Evolutionary conservation across 2,329 filamentous ascomycete genomes (phyloP), one percentile per base, ranked within the genome.

Genomic region (Epichloe gansuensis): DNA sequence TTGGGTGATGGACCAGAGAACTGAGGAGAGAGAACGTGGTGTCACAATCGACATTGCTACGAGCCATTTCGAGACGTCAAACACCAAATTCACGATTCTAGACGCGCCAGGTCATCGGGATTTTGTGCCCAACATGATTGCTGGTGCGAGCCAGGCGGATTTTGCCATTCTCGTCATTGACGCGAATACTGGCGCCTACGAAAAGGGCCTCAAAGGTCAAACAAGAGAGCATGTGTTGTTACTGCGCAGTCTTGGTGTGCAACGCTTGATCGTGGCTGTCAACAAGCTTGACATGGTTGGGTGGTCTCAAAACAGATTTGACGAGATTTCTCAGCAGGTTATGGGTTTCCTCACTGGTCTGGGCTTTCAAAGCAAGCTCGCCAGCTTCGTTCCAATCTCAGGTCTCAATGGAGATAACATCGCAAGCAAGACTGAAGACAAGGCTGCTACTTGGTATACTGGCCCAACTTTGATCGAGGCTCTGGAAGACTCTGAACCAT

Each of bases 41-140:
- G 89, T 98, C 7, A 98, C 93, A 0, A 95, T 98, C 48, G 93
- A 98, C 65, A 93, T 97, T 62, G 91, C 93, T 8, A 95, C 87
- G 17, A 95, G 95, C 65, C 83, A 90, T 58, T 98, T 98, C 63
- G 88, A 94, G 64, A 98, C 94, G 0, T 83, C 88, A 1, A 85
- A 78, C 50, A 93, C 89, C 0, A 80, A 78, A 11, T 97, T 97
- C 63, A 97, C 93, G 1, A 95, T 98, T 46, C 76, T 98, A 4
- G 93, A 98, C 65, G 91, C 93, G 0, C 93, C 93, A 0, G 93
- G 93, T 0, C 93, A 98, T 68, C 81, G 84, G 55, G 93, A 98
- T 65, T 98, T 97, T 64, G 90, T 98, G 21, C 93, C 93, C 0
- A 98, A 96, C 67, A 98, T 98, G 93, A 96, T 98, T 65, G 91